Percentiles rank a stretch among this genome's conserved stretches.
Conservation (phyloP, 345 rosid genomes). For the Aegle marmelos region DNA sequence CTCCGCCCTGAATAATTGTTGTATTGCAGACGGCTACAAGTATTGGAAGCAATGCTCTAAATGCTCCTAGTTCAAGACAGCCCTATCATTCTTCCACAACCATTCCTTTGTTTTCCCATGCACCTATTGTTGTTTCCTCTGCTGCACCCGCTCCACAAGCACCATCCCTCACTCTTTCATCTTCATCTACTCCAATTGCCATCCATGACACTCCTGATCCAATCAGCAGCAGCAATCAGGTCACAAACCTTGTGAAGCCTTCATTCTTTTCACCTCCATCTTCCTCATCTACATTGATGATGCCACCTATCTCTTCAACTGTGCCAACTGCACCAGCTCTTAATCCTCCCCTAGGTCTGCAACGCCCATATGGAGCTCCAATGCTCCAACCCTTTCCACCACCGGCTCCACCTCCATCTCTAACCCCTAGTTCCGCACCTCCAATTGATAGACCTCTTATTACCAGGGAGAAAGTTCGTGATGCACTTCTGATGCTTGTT, state of each 20-base stretch:
- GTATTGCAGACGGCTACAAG: slow-evolving; percentile 39
- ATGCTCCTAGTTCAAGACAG: slow-evolving; percentile 31
- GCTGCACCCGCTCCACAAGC: slow-evolving; percentile 31
- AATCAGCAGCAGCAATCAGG: slow-evolving; percentile 31
- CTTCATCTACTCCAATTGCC: slow-evolving; percentile 30
- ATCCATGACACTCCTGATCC: slow-evolving; percentile 36
- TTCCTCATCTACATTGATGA: slow-evolving; percentile 40
- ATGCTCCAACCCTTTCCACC: slow-evolving; percentile 78
- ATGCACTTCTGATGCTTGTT: slow-evolving; percentile 57
- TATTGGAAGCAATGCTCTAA: slow-evolving; percentile 38
- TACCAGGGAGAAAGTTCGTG: slow-evolving; percentile 54
- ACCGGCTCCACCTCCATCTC: slow-evolving; percentile 59
- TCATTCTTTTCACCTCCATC: slow-evolving; percentile 48
- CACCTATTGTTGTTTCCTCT: slow-evolving; percentile 27
- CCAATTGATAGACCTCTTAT: slow-evolving; percentile 29
- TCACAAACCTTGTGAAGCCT: slow-evolving; percentile 58
- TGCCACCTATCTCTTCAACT: slow-evolving; percentile 44
- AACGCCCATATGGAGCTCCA: slow-evolving; percentile 60
- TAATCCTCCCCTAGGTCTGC: slow-evolving; percentile 47
- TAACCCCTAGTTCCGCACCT: slow-evolving; percentile 39
- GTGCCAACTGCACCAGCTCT: slow-evolving; percentile 35
- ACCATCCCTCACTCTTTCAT: slow-evolving; percentile 34
- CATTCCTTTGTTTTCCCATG: slow-evolving; percentile 37
- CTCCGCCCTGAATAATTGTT: slow-evolving; percentile 5
- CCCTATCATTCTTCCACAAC: slow-evolving; percentile 35